phyloP scores from a whole-genome alignment of 352 stramenopile species.

The Hyaloperonospora brassicae region DNA sequence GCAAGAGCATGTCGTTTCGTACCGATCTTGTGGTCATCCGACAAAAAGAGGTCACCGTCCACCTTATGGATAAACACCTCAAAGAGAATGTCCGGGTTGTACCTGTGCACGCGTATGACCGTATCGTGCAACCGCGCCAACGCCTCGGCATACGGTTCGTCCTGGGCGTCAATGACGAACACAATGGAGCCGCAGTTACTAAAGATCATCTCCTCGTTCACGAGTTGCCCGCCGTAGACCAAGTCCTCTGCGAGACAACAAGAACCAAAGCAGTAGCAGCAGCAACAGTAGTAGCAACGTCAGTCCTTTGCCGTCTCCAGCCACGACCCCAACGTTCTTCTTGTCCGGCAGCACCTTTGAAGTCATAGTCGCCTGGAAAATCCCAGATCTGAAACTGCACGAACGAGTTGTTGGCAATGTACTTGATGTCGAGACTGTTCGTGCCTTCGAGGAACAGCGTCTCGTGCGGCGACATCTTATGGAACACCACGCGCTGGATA shows the following conservation, averaged over 20 bases:
- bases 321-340: neutral
- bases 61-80: constrained; percentile 99
- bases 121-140: constrained; percentile 85
- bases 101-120: constrained; percentile 73
- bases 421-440: constrained; percentile 88
- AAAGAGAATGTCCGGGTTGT: constrained; percentile 95
- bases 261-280: neutral
- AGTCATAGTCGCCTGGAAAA: constrained; percentile 94
- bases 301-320: neutral
- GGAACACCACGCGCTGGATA: constrained; percentile 96
- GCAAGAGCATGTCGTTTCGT: neutral
- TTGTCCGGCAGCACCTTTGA: constrained; percentile 52
- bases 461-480: constrained; percentile 98
- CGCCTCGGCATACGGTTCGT: constrained; percentile 86
- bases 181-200: constrained; percentile 89
- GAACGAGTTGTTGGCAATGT: constrained; percentile 97
- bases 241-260: constrained; percentile 48
- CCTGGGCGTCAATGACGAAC: constrained; percentile 97
- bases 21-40: constrained; percentile 97
- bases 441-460: constrained; percentile 93
- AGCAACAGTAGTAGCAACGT: neutral
- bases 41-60: constrained; percentile 97
- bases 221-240: constrained; percentile 79
- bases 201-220: constrained; percentile 91
- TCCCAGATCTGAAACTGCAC: constrained; percentile 99